These are phyloP conservation scores for Scenedesmus sp. DNA, from an alignment of 163 green algal genomes.

Conservation along the genomic window DNA sequence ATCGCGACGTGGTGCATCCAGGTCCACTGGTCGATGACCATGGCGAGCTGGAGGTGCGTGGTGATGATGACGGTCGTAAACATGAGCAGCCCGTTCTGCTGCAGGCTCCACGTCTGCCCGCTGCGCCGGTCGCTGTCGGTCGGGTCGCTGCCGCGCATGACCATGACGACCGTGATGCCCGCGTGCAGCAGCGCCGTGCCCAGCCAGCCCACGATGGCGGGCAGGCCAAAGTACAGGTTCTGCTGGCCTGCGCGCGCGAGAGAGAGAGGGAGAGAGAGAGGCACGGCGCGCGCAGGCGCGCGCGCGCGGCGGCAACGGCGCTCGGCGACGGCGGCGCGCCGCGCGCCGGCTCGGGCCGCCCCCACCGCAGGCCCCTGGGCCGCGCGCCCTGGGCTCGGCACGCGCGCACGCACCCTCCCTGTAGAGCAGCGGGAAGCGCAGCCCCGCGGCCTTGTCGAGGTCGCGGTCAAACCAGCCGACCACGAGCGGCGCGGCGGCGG, in stretches of 20 bases:
- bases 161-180: conserved; percentile 61
- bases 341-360: not conserved
- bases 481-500: conserved; percentile 74
- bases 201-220: conserved; percentile 71
- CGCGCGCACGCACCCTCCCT: conserved; percentile 55
- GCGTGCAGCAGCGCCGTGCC: conserved; percentile 67
- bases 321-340: no score
- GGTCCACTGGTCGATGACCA: conserved; percentile 76
- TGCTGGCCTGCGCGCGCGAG: conserved; percentile 61
- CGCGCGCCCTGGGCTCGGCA: no score
- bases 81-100: conserved; percentile 66
- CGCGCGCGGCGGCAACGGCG: no score
- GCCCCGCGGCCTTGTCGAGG: conserved; percentile 59
- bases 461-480: conserved; percentile 89
- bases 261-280: no score
- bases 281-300: no score
- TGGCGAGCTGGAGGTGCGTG: conserved; percentile 79
- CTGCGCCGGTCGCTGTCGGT: conserved; percentile 35
- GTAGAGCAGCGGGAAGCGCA: conserved; percentile 77
- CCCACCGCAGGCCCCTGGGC: no score
- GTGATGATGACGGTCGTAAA: conserved; percentile 82
- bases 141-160: conserved; percentile 52
- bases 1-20: conserved; percentile 78
- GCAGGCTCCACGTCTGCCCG: conserved; percentile 55
- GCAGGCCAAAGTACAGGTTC: conserved; percentile 77